Evolutionary conservation across 2,329 filamentous ascomycete genomes (phyloP).

Genomic region (Colletotrichum higginsianum): DNA sequence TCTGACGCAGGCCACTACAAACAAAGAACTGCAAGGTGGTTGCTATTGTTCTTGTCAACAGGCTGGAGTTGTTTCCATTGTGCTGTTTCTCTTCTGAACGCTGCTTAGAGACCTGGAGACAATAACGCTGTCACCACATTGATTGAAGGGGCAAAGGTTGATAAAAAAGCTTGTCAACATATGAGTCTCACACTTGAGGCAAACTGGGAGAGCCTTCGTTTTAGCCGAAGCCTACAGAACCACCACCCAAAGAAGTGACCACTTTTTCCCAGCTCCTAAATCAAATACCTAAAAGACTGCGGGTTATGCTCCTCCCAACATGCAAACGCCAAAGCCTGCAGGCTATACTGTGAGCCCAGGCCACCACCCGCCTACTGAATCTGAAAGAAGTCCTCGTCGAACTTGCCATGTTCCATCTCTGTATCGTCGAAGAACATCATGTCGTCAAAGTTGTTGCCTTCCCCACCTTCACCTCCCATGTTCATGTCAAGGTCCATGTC

Average conservation of each 20-base stretch:
- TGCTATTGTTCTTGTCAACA: background rate
- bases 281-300: background rate
- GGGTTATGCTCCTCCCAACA: background rate
- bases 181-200: too few species aligned
- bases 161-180: too few species aligned
- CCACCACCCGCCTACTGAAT: conserved; percentile 43
- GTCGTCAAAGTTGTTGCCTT: conserved; percentile 65
- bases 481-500: conserved; percentile 59
- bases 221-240: background rate
- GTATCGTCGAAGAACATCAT: conserved; percentile 62
- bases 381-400: conserved; percentile 64
- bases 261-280: background rate
- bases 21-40: too few species aligned
- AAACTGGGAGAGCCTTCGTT: background rate
- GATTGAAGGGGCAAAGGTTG: too few species aligned
- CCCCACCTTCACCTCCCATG: conserved; percentile 50
- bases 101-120: too few species aligned
- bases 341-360: background rate
- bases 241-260: background rate
- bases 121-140: background rate
- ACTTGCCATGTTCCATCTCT: conserved; percentile 62
- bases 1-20: too few species aligned
- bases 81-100: background rate
- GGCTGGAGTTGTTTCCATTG: background rate
- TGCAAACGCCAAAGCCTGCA: conserved; percentile 1